phyloP scores from a whole-genome alignment of 208 protist genomes.

The Acanthamoeba castellanii region DNA sequence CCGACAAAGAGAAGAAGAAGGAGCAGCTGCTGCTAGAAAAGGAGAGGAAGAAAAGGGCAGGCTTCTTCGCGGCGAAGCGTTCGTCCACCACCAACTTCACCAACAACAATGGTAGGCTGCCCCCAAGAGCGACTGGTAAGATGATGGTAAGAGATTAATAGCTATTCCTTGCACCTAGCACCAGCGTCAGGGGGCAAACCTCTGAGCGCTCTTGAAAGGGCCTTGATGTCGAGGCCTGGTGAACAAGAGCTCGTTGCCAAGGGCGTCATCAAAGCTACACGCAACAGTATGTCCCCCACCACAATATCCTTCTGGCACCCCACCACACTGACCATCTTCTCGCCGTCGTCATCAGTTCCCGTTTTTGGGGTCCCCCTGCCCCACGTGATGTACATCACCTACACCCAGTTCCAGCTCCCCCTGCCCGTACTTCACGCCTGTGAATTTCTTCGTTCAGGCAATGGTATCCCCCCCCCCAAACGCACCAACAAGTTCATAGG shows the following conservation, averaged over 20 bases:
- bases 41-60: neutral
- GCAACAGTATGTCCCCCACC: neutral
- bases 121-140: too few species aligned
- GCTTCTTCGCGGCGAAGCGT: neutral
- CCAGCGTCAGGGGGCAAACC: neutral
- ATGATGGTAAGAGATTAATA: too few species aligned
- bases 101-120: neutral
- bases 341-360: neutral
- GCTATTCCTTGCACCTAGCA: neutral
- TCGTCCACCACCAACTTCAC: neutral
- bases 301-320: too few species aligned
- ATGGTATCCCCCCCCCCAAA: neutral
- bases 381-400: conserved; percentile 66
- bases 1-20: conserved; percentile 36
- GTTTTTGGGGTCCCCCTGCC: conserved; percentile 42
- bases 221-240: neutral
- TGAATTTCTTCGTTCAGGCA: conserved; percentile 23
- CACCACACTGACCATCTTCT: neutral
- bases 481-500: too few species aligned
- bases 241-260: conserved; percentile 32
- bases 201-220: neutral
- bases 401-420: conserved; percentile 56
- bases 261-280: conserved; percentile 54
- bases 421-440: neutral
- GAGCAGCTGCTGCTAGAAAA: neutral